These are phyloP conservation scores for Yamadazyma kitorensis DNA, from an alignment of 805 yeast species.

Conservation along the genomic window DNA sequence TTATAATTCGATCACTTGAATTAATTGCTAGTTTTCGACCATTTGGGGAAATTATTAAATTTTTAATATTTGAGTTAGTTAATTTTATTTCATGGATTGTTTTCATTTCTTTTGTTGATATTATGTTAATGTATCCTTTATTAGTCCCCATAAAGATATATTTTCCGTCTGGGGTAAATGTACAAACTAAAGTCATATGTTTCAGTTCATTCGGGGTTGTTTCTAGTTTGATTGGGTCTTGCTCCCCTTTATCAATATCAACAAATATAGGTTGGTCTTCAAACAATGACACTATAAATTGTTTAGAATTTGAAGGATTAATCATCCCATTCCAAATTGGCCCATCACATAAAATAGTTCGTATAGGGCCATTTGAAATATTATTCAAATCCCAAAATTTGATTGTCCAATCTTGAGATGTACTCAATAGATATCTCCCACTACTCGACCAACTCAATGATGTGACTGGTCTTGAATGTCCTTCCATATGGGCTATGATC, in stretches of 20 bases:
- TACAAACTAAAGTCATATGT: slow-evolving; percentile 49
- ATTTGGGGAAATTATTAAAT: slow-evolving; percentile 55
- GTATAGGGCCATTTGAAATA: slow-evolving; percentile 33
- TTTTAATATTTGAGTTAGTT: slow-evolving; percentile 71
- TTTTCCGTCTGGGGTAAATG: slow-evolving; percentile 52
- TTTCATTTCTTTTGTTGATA: slow-evolving; percentile 25
- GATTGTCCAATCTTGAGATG: slow-evolving; percentile 80
- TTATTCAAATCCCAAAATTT: slow-evolving; percentile 72
- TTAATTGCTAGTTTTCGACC: slow-evolving; percentile 67
- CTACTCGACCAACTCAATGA: slow-evolving; percentile 72
- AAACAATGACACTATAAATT: slow-evolving; percentile 60
- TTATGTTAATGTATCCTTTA: slow-evolving; percentile 70
- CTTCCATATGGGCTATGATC: slow-evolving; percentile 53
- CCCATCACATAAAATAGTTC: slow-evolving; percentile 54
- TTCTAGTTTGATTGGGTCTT: slow-evolving; percentile 16
- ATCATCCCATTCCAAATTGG: slow-evolving; percentile 71
- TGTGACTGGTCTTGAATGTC: slow-evolving; percentile 72
- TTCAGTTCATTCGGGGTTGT: slow-evolving; percentile 23
- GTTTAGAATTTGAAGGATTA: slow-evolving; percentile 45
- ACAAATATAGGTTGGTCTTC: slow-evolving; percentile 62
- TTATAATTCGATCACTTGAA: slow-evolving; percentile 71
- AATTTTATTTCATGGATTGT: slow-evolving; percentile 51
- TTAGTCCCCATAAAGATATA: slow-evolving; percentile 73
- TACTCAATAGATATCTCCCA: slow-evolving; percentile 65
- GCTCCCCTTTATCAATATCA: slow-evolving; percentile 26